These are phyloP conservation scores for Lactarius sanguifluus DNA, from an alignment of 768 basidiomycete species.

Conservation along the genomic window DNA sequence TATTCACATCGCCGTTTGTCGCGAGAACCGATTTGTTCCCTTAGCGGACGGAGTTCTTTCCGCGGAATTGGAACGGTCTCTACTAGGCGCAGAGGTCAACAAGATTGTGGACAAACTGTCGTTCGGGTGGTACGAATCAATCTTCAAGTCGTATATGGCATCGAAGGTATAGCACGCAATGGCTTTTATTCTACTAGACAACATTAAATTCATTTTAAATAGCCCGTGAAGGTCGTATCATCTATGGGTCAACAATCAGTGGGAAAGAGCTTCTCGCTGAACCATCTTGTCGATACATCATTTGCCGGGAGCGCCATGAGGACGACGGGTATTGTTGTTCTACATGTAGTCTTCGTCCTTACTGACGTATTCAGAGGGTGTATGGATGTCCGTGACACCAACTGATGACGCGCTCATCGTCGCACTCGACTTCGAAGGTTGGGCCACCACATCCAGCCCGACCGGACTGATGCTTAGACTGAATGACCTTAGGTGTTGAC, in stretches of 20 bases:
- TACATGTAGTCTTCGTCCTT: rapidly evolving
- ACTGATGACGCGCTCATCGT: neutral
- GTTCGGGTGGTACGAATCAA: conserved; percentile 63
- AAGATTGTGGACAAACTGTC: conserved; percentile 54
- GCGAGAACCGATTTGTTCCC: conserved; percentile 60
- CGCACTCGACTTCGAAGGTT: conserved; percentile 25
- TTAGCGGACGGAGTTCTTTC: conserved; percentile 58
- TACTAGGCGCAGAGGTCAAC: conserved; percentile 58
- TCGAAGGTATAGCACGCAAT: no score
- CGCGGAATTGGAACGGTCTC: conserved; percentile 46
- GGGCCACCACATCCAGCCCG: conserved; percentile 26
- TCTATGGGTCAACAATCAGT: neutral
- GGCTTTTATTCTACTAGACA: no score
- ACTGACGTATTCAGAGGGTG: conserved; percentile 42
- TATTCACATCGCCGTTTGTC: conserved; percentile 46
- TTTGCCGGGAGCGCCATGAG: conserved; percentile 45
- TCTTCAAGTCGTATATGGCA: conserved; percentile 62
- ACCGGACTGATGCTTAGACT: neutral
- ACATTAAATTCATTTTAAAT: neutral
- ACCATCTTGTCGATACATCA: neutral
- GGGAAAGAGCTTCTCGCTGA: neutral
- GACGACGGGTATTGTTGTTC: conserved; percentile 42
- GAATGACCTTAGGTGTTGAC: conserved; percentile 46
- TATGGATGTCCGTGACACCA: conserved; percentile 52
- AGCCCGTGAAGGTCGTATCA: conserved; percentile 50